A percentile compares a stretch with the other conserved stretches of the same genome.
Conservation (phyloP, 2,329 filamentous ascomycete genomes). For the Penicillium sp. region DNA sequence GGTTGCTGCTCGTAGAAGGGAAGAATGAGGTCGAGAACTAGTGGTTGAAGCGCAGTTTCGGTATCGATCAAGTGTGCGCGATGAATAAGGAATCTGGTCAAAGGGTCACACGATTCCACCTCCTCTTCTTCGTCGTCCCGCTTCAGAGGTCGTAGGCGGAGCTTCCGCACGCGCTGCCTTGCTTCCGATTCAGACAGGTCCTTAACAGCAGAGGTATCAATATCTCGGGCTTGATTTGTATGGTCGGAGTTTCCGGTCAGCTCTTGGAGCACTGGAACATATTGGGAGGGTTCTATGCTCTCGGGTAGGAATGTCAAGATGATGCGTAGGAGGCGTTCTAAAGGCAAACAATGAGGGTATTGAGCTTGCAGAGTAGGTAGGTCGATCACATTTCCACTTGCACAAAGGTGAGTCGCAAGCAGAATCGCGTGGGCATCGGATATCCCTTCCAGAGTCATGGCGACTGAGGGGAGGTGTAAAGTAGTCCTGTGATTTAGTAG, state of each 20-base stretch:
- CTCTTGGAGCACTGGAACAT: conserved; percentile 50
- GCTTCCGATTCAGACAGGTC: conserved; percentile 52
- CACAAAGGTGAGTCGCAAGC: conserved; percentile 58
- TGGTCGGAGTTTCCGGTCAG: conserved; percentile 40
- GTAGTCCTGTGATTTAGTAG: neutral
- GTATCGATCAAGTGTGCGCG: conserved; percentile 61
- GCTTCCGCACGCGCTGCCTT: conserved; percentile 52
- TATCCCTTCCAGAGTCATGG: conserved; percentile 45
- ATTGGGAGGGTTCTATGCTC: conserved; percentile 53
- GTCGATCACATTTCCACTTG: conserved; percentile 53
- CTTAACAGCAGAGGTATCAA: conserved; percentile 51
- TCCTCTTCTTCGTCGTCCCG: conserved; percentile 47
- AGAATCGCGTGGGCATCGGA: conserved; percentile 60
- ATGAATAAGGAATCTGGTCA: conserved; percentile 61
- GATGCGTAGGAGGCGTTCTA: conserved; percentile 59
- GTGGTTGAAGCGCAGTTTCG: conserved; percentile 58
- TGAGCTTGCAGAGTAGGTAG: conserved; percentile 54
- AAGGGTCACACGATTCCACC: conserved; percentile 47
- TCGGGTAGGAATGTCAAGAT: conserved; percentile 64
- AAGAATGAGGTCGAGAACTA: conserved; percentile 56
- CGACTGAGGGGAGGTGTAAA: conserved; percentile 12
- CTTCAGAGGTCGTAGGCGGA: conserved; percentile 53
- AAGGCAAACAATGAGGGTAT: conserved; percentile 49
- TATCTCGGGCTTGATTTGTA: conserved; percentile 28
- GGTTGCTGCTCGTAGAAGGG: conserved; percentile 59